Evolutionary conservation across 2,329 filamentous ascomycete species (phyloP).

Genomic region (Harringtonia lauricola): DNA sequence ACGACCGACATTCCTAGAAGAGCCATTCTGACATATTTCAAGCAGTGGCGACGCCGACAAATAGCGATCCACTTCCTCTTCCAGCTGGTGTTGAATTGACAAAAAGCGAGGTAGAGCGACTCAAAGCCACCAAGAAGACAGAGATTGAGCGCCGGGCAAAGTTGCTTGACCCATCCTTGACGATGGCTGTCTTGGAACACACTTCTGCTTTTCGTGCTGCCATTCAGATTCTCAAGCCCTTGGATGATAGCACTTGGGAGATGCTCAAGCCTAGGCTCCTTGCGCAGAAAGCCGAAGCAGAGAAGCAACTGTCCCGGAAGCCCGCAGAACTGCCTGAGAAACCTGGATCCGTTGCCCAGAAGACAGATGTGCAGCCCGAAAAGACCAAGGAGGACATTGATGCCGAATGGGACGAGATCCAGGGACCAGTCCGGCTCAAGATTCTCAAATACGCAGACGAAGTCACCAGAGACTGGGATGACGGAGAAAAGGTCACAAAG

Average conservation of each 20-base stretch:
- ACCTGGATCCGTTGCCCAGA: neutral
- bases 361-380: conserved; percentile 7
- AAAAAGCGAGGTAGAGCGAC: conserved; percentile 49
- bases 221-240: conserved; percentile 54
- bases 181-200: conserved; percentile 49
- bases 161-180: conserved; percentile 54
- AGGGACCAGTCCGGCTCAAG: conserved; percentile 53
- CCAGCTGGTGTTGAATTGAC: conserved; percentile 33
- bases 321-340: conserved; percentile 9
- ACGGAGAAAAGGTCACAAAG: conserved; percentile 50
- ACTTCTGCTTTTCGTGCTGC: conserved; percentile 67
- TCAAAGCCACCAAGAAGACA: conserved; percentile 49
- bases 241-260: conserved; percentile 61
- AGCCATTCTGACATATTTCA: no score
- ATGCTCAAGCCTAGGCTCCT: conserved; percentile 56
- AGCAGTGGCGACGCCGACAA: neutral
- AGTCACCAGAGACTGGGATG: conserved; percentile 52
- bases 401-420: conserved; percentile 60
- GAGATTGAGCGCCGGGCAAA: conserved; percentile 64
- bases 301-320: conserved; percentile 17
- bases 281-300: conserved; percentile 47
- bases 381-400: conserved; percentile 43
- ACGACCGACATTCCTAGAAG: no score
- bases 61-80: neutral
- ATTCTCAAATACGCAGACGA: conserved; percentile 60